Evolutionary conservation across 257 asterid genomes (phyloP), one percentile per base, ranked within the genome.

Genomic region (Fraxinus cuspidata): DNA sequence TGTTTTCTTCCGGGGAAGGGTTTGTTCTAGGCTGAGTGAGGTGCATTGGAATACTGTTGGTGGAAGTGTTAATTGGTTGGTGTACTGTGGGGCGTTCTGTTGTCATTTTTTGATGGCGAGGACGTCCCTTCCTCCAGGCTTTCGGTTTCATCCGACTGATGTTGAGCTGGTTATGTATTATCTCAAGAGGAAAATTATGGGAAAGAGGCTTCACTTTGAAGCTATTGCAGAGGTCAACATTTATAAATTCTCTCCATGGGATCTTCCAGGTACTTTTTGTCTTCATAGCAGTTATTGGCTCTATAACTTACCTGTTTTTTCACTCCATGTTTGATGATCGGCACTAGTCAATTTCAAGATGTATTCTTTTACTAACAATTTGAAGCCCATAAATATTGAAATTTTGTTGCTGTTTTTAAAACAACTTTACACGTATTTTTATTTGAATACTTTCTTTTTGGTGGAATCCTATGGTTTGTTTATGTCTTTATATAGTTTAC

Each of bases 111-210:
- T 5, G 63, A 86, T 85, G 92, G 89, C 83, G 11, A 83, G 86
- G 82, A 53, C 71, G 67, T 66, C 81, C 68, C 96, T 94, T 70
- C 87, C 92, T 49, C 97, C 97, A 2, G 98, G 98, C 32, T 93
- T 91, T 85, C 93, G 98, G 2, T 94, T 94, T 80, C 95, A 91
- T 80, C 98, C 98, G 0, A 94, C 98, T 32, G 97, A 92, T 79
- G 90, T 83, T 29, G 98, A 94, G 83, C 79, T 94, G 78, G 65
- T 92, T 53, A 77, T 92, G 91, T 94, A 90, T 86, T 88, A 91
- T 85, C 93, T 94, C 32, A 94, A 94, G 82, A 84, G 95, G 83
- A 92, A 92, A 81, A 74, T 92, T 34, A 19, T 81, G 84, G 94
- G 97, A 75, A 91, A 84, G 86, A 86, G 83, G 86, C 78, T 86